Conservation (phyloP, 345 rosid genomes). For the Camelina neglecta region DNA sequence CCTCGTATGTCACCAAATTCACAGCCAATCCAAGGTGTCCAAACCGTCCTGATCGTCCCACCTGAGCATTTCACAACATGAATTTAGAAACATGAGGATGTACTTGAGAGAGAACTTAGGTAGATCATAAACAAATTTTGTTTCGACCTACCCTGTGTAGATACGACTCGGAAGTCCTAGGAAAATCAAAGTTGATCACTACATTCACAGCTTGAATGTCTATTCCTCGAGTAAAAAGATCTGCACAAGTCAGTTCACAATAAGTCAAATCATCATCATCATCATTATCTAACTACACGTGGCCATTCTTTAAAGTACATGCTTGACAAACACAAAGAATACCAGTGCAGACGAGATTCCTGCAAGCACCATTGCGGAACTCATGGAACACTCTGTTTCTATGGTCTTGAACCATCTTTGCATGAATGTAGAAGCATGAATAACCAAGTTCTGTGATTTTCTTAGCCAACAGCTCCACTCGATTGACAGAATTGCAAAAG, state of each 20-base stretch:
- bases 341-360: conserved; percentile 99
- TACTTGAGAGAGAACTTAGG: neutral
- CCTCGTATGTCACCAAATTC: conserved; percentile 98
- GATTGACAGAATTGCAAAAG: conserved; percentile 98
- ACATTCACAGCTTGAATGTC: conserved; percentile 99
- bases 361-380: conserved; percentile 99
- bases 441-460: conserved; percentile 99
- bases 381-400: conserved; percentile 99
- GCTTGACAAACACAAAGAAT: conserved; percentile 37
- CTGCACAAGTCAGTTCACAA: conserved; percentile 52
- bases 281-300: neutral
- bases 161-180: conserved; percentile 95
- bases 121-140: neutral
- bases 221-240: conserved; percentile 97
- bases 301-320: conserved; percentile 19
- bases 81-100: conserved; percentile 7
- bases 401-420: conserved; percentile 99
- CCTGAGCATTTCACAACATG: conserved; percentile 51
- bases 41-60: conserved; percentile 98
- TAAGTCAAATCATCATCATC: conserved; percentile 16
- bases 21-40: conserved; percentile 99
- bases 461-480: conserved; percentile 96
- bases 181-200: conserved; percentile 97
- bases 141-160: conserved; percentile 85
- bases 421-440: conserved; percentile 98